Conservation (phyloP, 108 stramenopile genomes). For the Thalassiosira profunda region DNA sequence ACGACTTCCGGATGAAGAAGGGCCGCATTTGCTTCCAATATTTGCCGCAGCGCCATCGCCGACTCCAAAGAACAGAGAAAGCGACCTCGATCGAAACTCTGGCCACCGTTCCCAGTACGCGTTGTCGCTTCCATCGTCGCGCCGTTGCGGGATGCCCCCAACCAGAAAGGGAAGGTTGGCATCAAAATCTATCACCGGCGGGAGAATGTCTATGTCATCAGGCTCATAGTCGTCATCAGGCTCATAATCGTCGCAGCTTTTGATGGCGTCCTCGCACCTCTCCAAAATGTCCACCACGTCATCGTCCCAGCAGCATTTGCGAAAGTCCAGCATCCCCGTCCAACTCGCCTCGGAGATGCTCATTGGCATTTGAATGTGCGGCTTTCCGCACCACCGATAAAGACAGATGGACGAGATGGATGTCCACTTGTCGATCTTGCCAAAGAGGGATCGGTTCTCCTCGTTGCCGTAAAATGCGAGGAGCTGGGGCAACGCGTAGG, state of each 20-base stretch:
- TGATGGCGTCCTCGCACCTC: conserved; percentile 46
- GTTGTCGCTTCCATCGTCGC: conserved; percentile 26
- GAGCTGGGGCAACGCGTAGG: conserved; percentile 83
- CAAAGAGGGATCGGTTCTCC: neutral
- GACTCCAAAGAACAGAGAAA: conserved; percentile 64
- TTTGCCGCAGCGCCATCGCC: conserved; percentile 92
- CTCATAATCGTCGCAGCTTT: conserved; percentile 21
- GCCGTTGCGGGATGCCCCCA: conserved; percentile 17
- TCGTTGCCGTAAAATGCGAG: conserved; percentile 50
- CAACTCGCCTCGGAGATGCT: conserved; percentile 90
- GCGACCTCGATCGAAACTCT: conserved; percentile 45
- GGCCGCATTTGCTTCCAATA: conserved; percentile 77
- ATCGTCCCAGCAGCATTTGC: conserved; percentile 62
- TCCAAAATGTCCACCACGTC: conserved; percentile 42
- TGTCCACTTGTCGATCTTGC: conserved; percentile 57
- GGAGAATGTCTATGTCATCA: conserved; percentile 13
- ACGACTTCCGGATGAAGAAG: neutral
- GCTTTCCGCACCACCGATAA: conserved; percentile 62
- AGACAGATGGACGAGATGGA: conserved; percentile 71
- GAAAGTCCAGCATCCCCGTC: conserved; percentile 84
- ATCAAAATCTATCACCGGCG: conserved; percentile 48
- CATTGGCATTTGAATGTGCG: conserved; percentile 48
- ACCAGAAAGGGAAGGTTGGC: conserved; percentile 6
- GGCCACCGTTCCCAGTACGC: conserved; percentile 70
- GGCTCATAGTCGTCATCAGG: neutral